Evolutionary conservation across 306 rosid genomes (phyloP).

Genomic region (Prunus dulcis): DNA sequence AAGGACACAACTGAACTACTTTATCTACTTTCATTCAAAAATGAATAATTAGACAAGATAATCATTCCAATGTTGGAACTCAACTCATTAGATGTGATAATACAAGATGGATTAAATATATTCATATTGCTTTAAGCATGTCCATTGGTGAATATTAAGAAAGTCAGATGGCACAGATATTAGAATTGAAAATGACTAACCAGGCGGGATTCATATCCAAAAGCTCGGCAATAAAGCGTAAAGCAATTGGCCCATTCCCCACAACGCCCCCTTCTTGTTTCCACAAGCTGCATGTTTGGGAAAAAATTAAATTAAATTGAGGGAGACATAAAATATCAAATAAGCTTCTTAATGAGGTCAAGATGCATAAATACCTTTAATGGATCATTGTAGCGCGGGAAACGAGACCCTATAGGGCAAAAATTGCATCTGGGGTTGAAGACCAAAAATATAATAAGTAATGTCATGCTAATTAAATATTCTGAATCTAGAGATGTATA

Average conservation of each 20-base stretch:
- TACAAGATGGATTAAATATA: not conserved
- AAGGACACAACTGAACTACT: not conserved
- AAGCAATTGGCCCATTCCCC: constrained; percentile 99
- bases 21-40: not conserved
- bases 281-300: constrained; percentile 65
- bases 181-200: constrained; percentile 44
- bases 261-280: constrained; percentile 92
- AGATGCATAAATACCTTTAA: constrained; percentile 52
- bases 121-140: not conserved
- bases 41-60: not conserved
- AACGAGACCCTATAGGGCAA: constrained; percentile 63
- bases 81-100: not conserved
- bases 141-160: not conserved
- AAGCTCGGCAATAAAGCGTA: constrained; percentile 86
- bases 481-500: not conserved
- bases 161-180: not conserved
- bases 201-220: constrained; percentile 87
- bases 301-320: constrained; percentile 6
- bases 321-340: constrained; percentile 18
- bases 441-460: not conserved
- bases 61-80: not conserved
- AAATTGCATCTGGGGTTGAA: constrained; percentile 48
- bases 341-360: not conserved
- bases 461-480: not conserved
- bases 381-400: constrained; percentile 91